phyloP scores from a whole-genome alignment of 257 asterid species.

The Ajuga chamaepitys region DNA sequence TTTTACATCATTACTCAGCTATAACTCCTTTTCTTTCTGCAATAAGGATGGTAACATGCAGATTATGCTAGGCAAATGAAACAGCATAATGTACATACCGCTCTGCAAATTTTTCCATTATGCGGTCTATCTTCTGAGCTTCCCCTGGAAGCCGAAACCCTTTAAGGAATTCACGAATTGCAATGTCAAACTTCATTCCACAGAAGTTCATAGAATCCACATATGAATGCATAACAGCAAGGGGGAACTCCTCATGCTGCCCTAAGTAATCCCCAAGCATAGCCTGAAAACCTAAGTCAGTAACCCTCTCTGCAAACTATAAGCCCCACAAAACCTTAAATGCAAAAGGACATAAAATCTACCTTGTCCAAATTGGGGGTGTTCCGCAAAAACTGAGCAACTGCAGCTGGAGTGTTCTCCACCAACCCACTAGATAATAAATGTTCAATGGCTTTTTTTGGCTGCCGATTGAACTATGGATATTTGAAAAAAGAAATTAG shows the following conservation, averaged over 20 bases:
- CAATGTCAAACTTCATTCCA: conserved; percentile 82
- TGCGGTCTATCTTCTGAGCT: conserved; percentile 99
- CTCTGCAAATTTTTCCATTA: conserved; percentile 99
- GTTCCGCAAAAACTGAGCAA: conserved; percentile 82
- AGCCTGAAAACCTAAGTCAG: conserved; percentile 42
- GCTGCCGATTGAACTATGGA: conserved; percentile 78
- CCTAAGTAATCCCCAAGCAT: conserved; percentile 95
- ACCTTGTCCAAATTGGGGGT: conserved; percentile 94
- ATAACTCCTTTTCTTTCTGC: not conserved
- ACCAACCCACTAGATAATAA: conserved; percentile 75
- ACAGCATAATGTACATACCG: conserved; percentile 51
- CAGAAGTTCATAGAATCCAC: conserved; percentile 89
- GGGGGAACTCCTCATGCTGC: conserved; percentile 97
- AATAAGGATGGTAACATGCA: conserved; percentile 1
- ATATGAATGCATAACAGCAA: conserved; percentile 97
- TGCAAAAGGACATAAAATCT: conserved; percentile 1
- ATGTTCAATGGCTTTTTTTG: conserved; percentile 70
- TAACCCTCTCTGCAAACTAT: conserved; percentile 15
- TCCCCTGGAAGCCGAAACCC: conserved; percentile 99
- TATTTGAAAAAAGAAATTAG: conserved; percentile 21
- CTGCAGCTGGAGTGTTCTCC: conserved; percentile 72
- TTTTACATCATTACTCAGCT: not conserved
- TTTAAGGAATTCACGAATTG: conserved; percentile 91
- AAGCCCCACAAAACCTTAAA: conserved; percentile 13
- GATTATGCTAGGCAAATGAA: not conserved